Evolutionary conservation across 1,284 basidiomycete genomes (phyloP).

Genomic region (Ganoderma resinaceum): DNA sequence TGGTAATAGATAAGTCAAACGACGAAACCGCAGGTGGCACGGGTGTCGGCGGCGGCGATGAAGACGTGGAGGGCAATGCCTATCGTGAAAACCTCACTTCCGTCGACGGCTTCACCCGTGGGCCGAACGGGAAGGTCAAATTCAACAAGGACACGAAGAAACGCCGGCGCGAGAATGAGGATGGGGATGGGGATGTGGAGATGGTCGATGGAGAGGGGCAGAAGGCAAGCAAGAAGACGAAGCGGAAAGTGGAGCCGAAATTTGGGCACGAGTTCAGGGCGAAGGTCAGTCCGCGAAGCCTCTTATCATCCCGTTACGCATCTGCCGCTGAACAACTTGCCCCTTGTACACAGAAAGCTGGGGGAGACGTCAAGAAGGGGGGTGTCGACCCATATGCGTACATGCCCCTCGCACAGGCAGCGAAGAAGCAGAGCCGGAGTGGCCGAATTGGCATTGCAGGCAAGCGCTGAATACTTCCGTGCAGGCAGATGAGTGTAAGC

Average conservation of each 20-base stretch:
- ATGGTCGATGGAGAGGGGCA: constrained; percentile 63
- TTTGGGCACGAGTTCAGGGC: constrained; percentile 93
- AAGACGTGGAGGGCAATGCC: constrained; percentile 77
- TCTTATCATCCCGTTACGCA: not conserved
- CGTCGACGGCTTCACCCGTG: constrained; percentile 89
- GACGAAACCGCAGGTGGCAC: constrained; percentile 44
- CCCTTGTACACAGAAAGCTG: constrained; percentile 75
- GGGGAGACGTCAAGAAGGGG: constrained; percentile 89
- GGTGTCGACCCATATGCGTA: constrained; percentile 95
- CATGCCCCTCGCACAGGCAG: constrained; percentile 81
- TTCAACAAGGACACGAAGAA: constrained; percentile 99
- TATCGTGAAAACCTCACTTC: constrained; percentile 86
- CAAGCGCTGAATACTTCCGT: constrained; percentile 36
- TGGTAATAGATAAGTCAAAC: constrained; percentile 76
- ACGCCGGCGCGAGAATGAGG: constrained; percentile 71
- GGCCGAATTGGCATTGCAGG: constrained; percentile 43
- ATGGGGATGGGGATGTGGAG: constrained; percentile 70
- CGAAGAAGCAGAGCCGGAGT: constrained; percentile 60
- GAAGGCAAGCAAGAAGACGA: constrained; percentile 55
- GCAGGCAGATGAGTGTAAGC: not conserved
- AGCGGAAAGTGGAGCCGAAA: constrained; percentile 63
- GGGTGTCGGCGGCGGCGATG: constrained; percentile 53
- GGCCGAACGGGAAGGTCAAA: constrained; percentile 85
- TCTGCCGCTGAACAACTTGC: not conserved
- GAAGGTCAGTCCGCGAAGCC: constrained; percentile 54